These are phyloP conservation scores for Suillus placidus DNA, from an alignment of 768 basidiomycete species.

Conservation along the genomic window DNA sequence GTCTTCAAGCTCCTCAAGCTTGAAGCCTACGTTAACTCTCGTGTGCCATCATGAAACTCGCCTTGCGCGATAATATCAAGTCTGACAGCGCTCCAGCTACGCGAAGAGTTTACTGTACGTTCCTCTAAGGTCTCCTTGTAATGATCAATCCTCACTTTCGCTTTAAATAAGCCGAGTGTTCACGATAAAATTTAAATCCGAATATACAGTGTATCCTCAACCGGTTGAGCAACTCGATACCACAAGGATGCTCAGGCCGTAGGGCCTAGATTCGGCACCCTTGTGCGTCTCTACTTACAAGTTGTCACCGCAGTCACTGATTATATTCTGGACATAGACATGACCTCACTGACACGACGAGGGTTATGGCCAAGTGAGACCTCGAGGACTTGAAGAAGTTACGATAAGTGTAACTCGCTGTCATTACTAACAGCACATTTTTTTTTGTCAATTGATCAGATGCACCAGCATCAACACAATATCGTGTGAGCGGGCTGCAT, in stretches of 20 bases:
- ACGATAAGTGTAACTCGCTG: constrained; percentile 52
- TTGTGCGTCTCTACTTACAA: constrained; percentile 58
- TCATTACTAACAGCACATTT: background rate
- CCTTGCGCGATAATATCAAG: constrained; percentile 25
- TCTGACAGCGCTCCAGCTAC: constrained; percentile 37
- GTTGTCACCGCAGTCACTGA: constrained; percentile 7
- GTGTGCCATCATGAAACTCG: no score
- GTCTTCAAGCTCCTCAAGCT: no score
- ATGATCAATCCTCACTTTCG: constrained; percentile 58
- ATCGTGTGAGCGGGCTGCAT: constrained; percentile 31
- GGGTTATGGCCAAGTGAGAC: constrained; percentile 91
- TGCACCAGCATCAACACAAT: constrained; percentile 71
- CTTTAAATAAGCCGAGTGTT: constrained; percentile 73
- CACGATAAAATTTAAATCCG: constrained; percentile 80
- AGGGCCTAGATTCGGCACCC: constrained; percentile 46
- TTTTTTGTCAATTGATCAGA: background rate
- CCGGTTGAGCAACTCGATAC: constrained; percentile 95
- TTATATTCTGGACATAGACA: constrained; percentile 51
- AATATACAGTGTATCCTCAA: constrained; percentile 93
- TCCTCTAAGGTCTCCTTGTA: constrained; percentile 59
- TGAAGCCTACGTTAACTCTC: no score
- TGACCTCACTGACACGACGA: constrained; percentile 91
- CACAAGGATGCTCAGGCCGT: constrained; percentile 56
- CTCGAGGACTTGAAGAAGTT: constrained; percentile 93
- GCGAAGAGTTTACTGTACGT: constrained; percentile 65